These are phyloP conservation scores for Spinellus fusiger DNA, from an alignment of 192 early-diverging fungal genomes.

Conservation along the genomic window DNA sequence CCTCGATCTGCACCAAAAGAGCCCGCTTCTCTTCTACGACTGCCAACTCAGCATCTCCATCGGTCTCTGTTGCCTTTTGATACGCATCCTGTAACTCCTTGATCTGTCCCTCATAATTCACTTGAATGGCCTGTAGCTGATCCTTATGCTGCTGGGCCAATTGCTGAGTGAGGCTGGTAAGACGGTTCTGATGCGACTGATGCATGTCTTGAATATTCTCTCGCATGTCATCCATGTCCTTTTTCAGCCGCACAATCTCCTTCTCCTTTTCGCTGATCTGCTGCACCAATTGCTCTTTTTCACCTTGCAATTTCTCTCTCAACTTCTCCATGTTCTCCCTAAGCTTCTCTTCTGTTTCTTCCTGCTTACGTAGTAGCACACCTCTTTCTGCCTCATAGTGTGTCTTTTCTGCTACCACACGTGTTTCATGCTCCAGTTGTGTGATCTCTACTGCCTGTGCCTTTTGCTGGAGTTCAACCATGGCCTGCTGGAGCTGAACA, in stretches of 20 bases:
- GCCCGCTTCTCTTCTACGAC: conserved; percentile 3
- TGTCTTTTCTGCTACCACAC: background rate
- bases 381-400: conserved; percentile 16
- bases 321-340: conserved; percentile 23
- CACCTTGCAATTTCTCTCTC: conserved; percentile 17
- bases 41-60: background rate
- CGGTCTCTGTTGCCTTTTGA: conserved; percentile 5
- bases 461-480: too few relatives aligned
- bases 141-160: conserved; percentile 10
- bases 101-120: conserved; percentile 6
- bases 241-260: conserved; percentile 1
- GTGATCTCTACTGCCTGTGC: background rate
- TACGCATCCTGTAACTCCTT: conserved; percentile 4
- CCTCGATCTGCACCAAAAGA: conserved; percentile 7
- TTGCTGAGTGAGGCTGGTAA: conserved; percentile 17
- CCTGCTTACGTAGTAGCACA: conserved; percentile 1
- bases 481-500: background rate
- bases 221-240: conserved; percentile 14
- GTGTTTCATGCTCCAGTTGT: conserved; percentile 2
- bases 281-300: conserved; percentile 8
- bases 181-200: conserved; percentile 23
- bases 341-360: conserved; percentile 7
- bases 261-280: conserved; percentile 1
- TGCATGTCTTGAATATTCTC: conserved; percentile 27
- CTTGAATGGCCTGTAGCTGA: conserved; percentile 6